Evolutionary conservation across 2,329 filamentous ascomycete species (phyloP), one percentile per base, ranked within the genome.

Genomic region (Neonectria punicea): DNA sequence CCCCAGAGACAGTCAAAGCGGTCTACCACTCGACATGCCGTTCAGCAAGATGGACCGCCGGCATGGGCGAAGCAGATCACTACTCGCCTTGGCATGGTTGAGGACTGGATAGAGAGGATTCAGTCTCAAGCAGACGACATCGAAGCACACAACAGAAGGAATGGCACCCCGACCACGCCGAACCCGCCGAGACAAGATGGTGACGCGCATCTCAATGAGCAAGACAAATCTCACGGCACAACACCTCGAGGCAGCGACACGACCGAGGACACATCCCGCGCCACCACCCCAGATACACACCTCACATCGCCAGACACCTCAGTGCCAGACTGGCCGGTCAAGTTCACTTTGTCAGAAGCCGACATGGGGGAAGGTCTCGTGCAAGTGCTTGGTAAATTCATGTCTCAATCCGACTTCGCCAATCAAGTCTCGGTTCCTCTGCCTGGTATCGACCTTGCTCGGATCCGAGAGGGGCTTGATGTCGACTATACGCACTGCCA

Each of bases 401-500:
- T 53, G 20, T 43, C 56, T 32, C 22, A 44, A 8, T 36, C 46
- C 22, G 56, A 44, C 16, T 59, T 59, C 25, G 56, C 22, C 10
- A 53, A 53, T 13, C 22, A 51, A 20, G 34, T 59, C 47, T 59
- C 22, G 3, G 36, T 59, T 32, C 46, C 46, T 34, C 22, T 28
- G 10, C 56, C 47, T 25, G 5, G 9, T n/a, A 59, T 59, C 13
- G 25, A 53, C 46, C 47, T 22, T 43, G n/a, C 10, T 20, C 5
- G 11, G 5, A 20, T 53, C 32, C 16, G 25, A 39, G 30, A 36
- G 9, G 22, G 22, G 30, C 50, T 53, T 20, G 13, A 36, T 20
- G 11, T 20, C 2, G 9, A 6, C 13, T 6, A 53, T 39, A 11
- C 9, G 4, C 16, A 53, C 30, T 53, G 30, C 16, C n/a, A 14